Conservation (phyloP, 225 moss, liverwort and hornwort species). For the Bryum argenteum region DNA sequence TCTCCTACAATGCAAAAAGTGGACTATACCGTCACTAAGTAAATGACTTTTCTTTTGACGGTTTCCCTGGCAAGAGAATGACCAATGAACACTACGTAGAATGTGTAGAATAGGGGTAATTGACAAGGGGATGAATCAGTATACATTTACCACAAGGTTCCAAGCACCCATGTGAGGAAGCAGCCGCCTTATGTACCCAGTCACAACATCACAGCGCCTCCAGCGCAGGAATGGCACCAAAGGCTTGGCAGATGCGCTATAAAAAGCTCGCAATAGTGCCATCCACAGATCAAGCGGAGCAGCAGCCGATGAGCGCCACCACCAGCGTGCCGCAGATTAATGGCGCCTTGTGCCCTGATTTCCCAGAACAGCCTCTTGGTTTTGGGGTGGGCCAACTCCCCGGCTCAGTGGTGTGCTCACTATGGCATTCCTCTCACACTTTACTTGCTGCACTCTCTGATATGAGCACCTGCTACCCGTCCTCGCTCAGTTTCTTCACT, state of each 20-base stretch:
- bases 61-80: no score
- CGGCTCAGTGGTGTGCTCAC: constrained; percentile 29
- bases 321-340: not conserved
- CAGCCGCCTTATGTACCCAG: not conserved
- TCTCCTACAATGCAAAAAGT: no score
- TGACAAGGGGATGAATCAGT: no score
- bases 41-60: no score
- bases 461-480: not conserved
- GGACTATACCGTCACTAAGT: no score
- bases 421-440: no score
- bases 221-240: not conserved
- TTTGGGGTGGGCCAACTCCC: constrained; percentile 14
- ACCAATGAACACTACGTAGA: no score
- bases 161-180: not conserved
- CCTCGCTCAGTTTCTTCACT: not conserved
- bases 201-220: not conserved
- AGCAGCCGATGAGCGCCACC: constrained; percentile 27
- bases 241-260: constrained; percentile 11
- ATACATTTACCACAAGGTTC: constrained; percentile 2
- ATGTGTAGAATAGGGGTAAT: no score
- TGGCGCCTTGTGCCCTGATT: not conserved
- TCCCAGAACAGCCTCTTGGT: constrained; percentile 28
- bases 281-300: not conserved
- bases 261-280: not conserved
- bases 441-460: no score